A percentile compares a stretch with the other conserved stretches of the same genome.
phyloP scores from a whole-genome alignment of 441 rosid genomes.

The Viola pubescens region DNA sequence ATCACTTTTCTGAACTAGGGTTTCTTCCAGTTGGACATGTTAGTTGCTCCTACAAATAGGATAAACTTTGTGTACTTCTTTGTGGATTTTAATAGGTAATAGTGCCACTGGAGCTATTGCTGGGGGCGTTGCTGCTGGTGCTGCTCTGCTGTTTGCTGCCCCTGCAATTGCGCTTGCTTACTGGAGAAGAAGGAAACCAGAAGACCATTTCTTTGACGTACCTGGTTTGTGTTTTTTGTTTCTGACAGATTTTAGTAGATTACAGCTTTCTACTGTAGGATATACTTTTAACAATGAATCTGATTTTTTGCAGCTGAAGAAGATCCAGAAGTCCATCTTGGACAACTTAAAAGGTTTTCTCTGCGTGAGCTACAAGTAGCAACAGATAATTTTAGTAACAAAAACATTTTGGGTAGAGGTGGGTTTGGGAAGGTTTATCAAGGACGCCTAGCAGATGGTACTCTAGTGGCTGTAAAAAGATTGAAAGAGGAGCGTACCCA shows the following conservation, averaged over 20 bases:
- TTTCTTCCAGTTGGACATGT: conserved; percentile 2
- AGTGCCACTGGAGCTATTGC: conserved; percentile 73
- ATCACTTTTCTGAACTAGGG: not conserved
- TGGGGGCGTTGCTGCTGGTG: conserved; percentile 96
- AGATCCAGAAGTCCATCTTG: conserved; percentile 86
- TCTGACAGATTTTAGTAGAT: conserved; percentile 11
- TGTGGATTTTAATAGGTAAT: conserved; percentile 31
- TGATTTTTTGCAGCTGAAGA: conserved; percentile 67
- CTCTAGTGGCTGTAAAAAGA: conserved; percentile 79
- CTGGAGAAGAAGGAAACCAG: conserved; percentile 66
- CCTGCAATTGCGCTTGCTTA: conserved; percentile 77
- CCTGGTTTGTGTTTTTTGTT: conserved; percentile 55
- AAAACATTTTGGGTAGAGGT: conserved; percentile 66
- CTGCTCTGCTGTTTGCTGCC: conserved; percentile 84
- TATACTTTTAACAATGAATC: conserved; percentile 15
- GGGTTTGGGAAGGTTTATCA: conserved; percentile 87
- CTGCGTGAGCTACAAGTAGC: conserved; percentile 84
- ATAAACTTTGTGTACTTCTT: not conserved
- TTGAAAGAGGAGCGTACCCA: conserved; percentile 81
- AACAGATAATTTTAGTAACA: conserved; percentile 66
- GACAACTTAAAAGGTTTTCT: conserved; percentile 73
- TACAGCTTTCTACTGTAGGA: conserved; percentile 4
- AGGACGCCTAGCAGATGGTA: conserved; percentile 71
- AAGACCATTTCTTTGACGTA: conserved; percentile 88
- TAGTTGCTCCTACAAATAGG: not conserved